Percentiles rank a stretch among this genome's conserved stretches.
phyloP scores from a whole-genome alignment of 2,329 filamentous ascomycete species.

The Hypocrella siamensis region DNA sequence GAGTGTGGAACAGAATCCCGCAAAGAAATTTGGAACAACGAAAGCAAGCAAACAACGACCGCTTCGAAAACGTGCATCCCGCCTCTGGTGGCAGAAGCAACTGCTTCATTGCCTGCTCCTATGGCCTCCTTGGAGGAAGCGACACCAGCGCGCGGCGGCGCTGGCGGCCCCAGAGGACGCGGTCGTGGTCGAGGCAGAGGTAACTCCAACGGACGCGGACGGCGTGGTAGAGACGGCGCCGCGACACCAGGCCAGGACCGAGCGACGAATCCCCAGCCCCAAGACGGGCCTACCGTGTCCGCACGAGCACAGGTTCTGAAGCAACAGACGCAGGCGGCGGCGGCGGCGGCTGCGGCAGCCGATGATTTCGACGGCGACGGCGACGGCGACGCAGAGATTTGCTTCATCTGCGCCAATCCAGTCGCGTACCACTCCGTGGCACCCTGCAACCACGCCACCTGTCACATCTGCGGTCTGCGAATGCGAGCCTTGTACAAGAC shows the following conservation, averaged over 20 bases:
- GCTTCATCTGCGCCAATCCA: constrained; percentile 92
- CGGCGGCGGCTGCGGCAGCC: constrained; percentile 10
- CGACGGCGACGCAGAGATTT: constrained; percentile 62
- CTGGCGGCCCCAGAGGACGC: constrained; percentile 18
- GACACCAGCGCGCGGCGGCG: constrained; percentile 4
- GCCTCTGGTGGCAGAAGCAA: not conserved
- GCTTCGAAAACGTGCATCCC: no score
- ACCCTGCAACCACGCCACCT: constrained; percentile 91
- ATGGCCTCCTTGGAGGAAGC: constrained; percentile 7
- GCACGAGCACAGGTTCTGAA: constrained; percentile 12
- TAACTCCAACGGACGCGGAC: constrained; percentile 3
- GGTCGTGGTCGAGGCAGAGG: constrained; percentile 18
- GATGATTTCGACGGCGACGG: constrained; percentile 17
- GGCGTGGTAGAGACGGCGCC: constrained; percentile 12
- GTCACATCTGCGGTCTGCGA: constrained; percentile 85
- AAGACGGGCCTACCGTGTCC: no score
- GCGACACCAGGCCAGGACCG: constrained; percentile 4
- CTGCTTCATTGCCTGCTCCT: not conserved
- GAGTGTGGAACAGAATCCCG: no score
- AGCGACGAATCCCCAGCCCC: constrained; percentile 3
- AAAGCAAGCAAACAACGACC: no score
- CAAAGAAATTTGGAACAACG: no score
- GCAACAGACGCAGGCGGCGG: constrained; percentile 6
- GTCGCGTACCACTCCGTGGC: constrained; percentile 78
- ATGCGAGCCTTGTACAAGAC: constrained; percentile 92